Base-by-base conservation (phyloP, 176 grass and related monocot species). In the Metroxylon sagu region DNA sequence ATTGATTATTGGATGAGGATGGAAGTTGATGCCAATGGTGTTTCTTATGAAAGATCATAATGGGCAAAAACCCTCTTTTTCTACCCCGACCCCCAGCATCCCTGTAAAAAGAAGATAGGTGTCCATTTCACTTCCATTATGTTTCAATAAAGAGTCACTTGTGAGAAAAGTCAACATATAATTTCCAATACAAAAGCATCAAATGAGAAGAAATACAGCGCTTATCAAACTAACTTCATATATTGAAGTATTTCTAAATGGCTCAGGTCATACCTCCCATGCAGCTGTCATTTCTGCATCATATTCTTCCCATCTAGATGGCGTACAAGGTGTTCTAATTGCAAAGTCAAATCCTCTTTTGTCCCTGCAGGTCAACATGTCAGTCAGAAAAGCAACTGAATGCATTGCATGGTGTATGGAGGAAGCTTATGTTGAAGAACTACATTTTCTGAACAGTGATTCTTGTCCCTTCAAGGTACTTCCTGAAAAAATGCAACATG, bases 311-410 rank as follows among this genome's bases (percentile, higher is more conserved):
- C 87, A 98, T 83, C 93, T 88, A 52, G 87, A 78, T 80, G 93
- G 84, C 43, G 93, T 98, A 77, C 93, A 98, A 66, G 93, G 87
- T 27, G 93, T 98, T 78, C 87, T 75, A 59, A 98, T 98, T 66
- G 87, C 93, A 27, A 98, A 98, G 53, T 98, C 93, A 76, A 88
- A 92, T 76, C 87, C 93, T 74, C 76, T 78, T 25, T 88, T 83
- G 54, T 73, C 93, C 73, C 93, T 98, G 78, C 51, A 74, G 25
- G 53, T 50, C 19, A 68, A 25, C 56, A 67, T 17, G 29, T 19
- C 61, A 6, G 23, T 18, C 62, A 57, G 19, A 59, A 25, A 54
- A 17, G 21, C 30, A 55, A 25, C 17, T 25, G 4, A 68, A 30
- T 35, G 3, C 17, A 49, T 3, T 1, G 26, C 5, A 16, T 29